phyloP scores from a whole-genome alignment of 2,329 filamentous ascomycete species.

The Aspergillus persii region DNA sequence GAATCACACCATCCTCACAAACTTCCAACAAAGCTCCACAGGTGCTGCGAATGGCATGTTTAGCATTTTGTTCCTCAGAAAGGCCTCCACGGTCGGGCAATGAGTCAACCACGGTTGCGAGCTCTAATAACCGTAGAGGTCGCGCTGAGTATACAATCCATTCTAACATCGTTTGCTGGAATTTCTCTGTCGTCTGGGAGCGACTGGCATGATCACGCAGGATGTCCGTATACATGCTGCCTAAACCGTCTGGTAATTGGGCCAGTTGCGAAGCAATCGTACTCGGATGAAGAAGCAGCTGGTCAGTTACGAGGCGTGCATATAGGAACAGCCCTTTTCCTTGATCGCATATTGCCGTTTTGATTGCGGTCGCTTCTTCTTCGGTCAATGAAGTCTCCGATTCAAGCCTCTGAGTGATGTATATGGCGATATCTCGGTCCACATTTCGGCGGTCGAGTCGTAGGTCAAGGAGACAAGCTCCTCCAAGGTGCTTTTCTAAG shows the following conservation, averaged over 20 bases:
- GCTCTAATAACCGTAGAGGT: constrained; percentile 44
- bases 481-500: constrained; percentile 32
- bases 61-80: constrained; percentile 20
- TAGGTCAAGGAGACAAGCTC: constrained; percentile 29
- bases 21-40: constrained; percentile 47
- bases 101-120: constrained; percentile 29
- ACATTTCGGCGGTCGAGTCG: constrained; percentile 39
- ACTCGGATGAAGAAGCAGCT: constrained; percentile 22
- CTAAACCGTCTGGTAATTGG: constrained; percentile 38
- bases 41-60: constrained; percentile 34
- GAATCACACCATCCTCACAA: constrained; percentile 45
- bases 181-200: constrained; percentile 27
- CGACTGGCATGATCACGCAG: constrained; percentile 36
- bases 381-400: neutral
- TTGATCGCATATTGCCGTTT: constrained; percentile 28
- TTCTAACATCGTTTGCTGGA: constrained; percentile 41
- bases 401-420: constrained; percentile 30
- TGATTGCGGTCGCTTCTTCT: constrained; percentile 6
- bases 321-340: constrained; percentile 48
- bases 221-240: constrained; percentile 41
- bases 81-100: constrained; percentile 1
- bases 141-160: constrained; percentile 44
- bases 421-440: constrained; percentile 42
- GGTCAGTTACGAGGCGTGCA: constrained; percentile 45
- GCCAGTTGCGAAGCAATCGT: constrained; percentile 19